phyloP scores from a whole-genome alignment of 225 moss, liverwort and hornwort species.

The Antitrichia curtipendula region DNA sequence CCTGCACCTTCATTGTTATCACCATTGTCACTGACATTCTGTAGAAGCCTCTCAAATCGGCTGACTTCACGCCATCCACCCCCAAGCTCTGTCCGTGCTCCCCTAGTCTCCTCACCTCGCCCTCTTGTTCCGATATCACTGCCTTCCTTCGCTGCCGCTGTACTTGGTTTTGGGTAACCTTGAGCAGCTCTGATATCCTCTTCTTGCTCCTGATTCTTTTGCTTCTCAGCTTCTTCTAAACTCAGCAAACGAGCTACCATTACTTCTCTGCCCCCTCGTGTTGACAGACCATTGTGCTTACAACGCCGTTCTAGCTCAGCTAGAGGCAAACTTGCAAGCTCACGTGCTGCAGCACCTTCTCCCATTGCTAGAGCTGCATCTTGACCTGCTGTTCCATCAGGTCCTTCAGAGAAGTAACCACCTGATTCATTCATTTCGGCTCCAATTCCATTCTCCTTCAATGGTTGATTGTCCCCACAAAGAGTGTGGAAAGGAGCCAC shows the following conservation, averaged over 20 bases:
- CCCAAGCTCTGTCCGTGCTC: constrained; percentile 80
- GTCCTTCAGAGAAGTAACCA: constrained; percentile 30
- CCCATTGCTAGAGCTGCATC: constrained; percentile 97
- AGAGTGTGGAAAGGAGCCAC: constrained; percentile 81
- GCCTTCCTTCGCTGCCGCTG: constrained; percentile 22
- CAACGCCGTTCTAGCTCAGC: constrained; percentile 95
- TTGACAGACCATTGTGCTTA: constrained; percentile 93
- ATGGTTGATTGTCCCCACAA: constrained; percentile 47
- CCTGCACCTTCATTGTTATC: constrained; percentile 36
- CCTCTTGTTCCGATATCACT: constrained; percentile 36
- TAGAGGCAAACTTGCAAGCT: constrained; percentile 76
- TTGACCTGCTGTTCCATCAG: constrained; percentile 53
- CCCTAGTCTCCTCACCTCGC: constrained; percentile 52
- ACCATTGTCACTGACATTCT: constrained; percentile 47
- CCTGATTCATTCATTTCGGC: constrained; percentile 42
- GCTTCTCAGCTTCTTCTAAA: constrained; percentile 97
- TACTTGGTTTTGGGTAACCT: constrained; percentile 34
- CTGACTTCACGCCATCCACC: constrained; percentile 90
- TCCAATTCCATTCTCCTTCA: constrained; percentile 59
- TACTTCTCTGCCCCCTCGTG: constrained; percentile 79
- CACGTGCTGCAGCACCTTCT: constrained; percentile 98
- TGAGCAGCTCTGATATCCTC: constrained; percentile 64
- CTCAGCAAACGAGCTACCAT: constrained; percentile 96
- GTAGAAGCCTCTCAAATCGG: constrained; percentile 52
- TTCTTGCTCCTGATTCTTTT: constrained; percentile 88